These are phyloP conservation scores for Nectriaceae sp. DNA, from an alignment of 2,329 filamentous ascomycete genomes.

Conservation along the genomic window DNA sequence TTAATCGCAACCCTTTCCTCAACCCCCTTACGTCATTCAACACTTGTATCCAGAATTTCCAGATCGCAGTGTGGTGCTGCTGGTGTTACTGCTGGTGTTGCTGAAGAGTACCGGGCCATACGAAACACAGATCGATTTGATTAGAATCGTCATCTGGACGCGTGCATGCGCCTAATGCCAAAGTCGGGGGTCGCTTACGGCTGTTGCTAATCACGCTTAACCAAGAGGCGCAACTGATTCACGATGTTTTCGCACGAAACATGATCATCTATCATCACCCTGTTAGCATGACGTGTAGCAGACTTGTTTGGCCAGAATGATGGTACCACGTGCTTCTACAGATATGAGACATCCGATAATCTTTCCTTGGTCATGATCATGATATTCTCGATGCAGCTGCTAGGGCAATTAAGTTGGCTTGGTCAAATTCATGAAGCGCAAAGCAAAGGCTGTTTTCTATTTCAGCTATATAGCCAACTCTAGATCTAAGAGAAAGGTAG, in stretches of 20 bases:
- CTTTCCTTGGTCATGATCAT: neutral
- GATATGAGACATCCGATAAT: neutral
- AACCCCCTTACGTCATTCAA: slow-evolving; percentile 19
- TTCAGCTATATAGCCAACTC: neutral
- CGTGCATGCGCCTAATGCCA: neutral
- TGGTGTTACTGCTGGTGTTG: neutral
- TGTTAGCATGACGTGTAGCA: neutral
- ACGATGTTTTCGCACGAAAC: neutral
- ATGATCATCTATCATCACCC: neutral
- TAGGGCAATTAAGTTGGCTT: neutral
- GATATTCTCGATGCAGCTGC: neutral
- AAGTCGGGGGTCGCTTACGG: neutral
- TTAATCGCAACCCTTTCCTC: no score
- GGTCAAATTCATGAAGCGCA: neutral
- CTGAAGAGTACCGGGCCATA: no score
- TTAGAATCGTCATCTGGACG: neutral
- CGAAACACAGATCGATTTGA: neutral
- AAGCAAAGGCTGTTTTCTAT: no score
- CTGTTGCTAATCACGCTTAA: neutral
- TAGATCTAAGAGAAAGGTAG: neutral
- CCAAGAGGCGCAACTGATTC: neutral
- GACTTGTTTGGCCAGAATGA: neutral
- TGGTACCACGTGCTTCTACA: neutral
- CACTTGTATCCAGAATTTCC: neutral
- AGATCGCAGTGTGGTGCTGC: neutral